Conservation (phyloP, 768 basidiomycete genomes). For the Termitomyces heimii region DNA sequence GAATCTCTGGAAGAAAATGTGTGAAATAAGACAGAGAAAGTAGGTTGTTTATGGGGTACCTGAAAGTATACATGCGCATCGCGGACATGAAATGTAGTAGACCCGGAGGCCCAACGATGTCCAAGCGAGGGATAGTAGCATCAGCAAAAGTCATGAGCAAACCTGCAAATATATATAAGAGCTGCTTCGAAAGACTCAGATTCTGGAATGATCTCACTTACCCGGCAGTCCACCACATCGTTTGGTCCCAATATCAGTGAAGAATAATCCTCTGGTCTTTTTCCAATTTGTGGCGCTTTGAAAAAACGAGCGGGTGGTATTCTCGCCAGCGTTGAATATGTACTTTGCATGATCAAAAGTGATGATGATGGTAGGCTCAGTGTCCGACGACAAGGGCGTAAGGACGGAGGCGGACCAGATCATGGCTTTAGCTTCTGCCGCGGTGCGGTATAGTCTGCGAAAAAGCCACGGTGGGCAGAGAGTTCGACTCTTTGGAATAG, state of each 20-base stretch:
- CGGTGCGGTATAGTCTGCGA: constrained; percentile 8
- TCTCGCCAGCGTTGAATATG: constrained; percentile 85
- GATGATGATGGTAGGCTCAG: constrained; percentile 72
- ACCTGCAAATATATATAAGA: constrained; percentile 32
- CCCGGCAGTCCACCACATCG: constrained; percentile 71
- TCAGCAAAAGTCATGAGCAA: constrained; percentile 80
- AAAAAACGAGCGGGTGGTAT: constrained; percentile 65
- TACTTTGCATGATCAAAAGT: constrained; percentile 78
- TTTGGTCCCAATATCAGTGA: constrained; percentile 59
- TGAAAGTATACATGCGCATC: constrained; percentile 59
- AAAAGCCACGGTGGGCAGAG: constrained; percentile 4
- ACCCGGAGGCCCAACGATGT: constrained; percentile 69
- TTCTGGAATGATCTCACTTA: constrained; percentile 19
- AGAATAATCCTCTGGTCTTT: constrained; percentile 65
- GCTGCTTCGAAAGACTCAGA: background rate
- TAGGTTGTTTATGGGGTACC: constrained; percentile 36
- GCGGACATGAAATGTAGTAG: constrained; percentile 65
- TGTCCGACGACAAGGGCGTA: constrained; percentile 62
- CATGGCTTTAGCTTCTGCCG: constrained; percentile 26
- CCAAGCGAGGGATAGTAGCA: constrained; percentile 47
- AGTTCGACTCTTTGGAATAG: background rate
- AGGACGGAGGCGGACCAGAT: constrained; percentile 62
- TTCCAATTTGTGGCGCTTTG: constrained; percentile 64
- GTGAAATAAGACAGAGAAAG: constrained; percentile 1
- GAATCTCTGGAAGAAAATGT: constrained; percentile 34